These are phyloP conservation scores for Claviceps fusiformis DNA, from an alignment of 2,329 filamentous ascomycete species.

Conservation along the genomic window DNA sequence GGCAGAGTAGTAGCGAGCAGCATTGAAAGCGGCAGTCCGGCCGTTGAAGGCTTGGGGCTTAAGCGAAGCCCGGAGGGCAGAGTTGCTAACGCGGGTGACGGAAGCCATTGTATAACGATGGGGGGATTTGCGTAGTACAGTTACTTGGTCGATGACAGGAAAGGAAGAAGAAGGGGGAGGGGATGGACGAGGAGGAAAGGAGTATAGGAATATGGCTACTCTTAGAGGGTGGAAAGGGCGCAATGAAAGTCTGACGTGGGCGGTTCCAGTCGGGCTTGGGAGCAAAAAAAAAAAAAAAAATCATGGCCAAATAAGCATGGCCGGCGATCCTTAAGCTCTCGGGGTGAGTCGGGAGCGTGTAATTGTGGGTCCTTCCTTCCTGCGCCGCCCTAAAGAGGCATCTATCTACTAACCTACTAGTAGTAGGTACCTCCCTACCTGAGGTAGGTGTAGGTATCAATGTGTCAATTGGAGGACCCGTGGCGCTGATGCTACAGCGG, in stretches of 20 bases:
- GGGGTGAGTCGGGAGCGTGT: not conserved
- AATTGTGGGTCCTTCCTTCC: slow-evolving; percentile 3
- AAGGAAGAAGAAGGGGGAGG: slow-evolving; percentile 14
- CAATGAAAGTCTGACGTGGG: not conserved
- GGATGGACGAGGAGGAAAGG: slow-evolving; percentile 20
- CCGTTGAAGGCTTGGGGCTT: slow-evolving; percentile 53
- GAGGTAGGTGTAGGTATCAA: too few species aligned
- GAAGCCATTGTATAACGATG: slow-evolving; percentile 55
- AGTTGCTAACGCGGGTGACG: slow-evolving; percentile 66
- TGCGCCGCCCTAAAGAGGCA: not conserved
- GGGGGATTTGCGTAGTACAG: slow-evolving; percentile 5
- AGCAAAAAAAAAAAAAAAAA: slow-evolving; percentile 4
- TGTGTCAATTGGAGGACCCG: too few species aligned
- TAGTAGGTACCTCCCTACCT: too few species aligned
- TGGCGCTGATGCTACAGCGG: not conserved
- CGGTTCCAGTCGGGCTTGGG: not conserved
- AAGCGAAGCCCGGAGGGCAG: slow-evolving; percentile 67
- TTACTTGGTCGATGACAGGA: not conserved
- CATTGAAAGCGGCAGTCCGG: slow-evolving; percentile 63
- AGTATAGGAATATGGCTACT: slow-evolving; percentile 13
- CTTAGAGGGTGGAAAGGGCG: not conserved
- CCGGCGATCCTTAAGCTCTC: slow-evolving; percentile 3
- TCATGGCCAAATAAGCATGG: slow-evolving; percentile 1
- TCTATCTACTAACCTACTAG: too few species aligned
- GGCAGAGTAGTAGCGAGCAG: slow-evolving; percentile 80